Evolutionary conservation across 2,329 filamentous ascomycete genomes (phyloP), one percentile per base, ranked within the genome.

Genomic region (Metarhizium brunneum): DNA sequence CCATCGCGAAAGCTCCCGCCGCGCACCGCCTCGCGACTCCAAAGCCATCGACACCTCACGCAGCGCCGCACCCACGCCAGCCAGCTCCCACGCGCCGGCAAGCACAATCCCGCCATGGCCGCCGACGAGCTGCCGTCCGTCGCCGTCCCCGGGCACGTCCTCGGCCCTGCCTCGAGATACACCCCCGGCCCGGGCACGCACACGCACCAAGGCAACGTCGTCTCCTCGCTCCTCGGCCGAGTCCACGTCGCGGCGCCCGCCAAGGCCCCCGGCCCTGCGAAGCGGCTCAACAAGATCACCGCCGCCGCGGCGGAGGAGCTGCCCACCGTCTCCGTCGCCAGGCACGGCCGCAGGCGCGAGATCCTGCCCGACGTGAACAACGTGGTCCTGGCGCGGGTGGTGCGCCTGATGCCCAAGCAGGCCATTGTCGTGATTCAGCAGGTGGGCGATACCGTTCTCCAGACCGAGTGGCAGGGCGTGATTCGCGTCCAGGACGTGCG

Each of bases 401-500:
- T 90, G 40, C 86, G 92, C 50, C 86, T 96, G 56, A 87, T 88
- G 69, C 87, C 89, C 50, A 84, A 88, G 59, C 91, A 96, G 74
- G 92, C 90, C 6, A 87, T 86, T 30, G 86, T 95, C 54, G 86
- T 87, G 25, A 96, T 97, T 62, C 80, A 96, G 57, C 87, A 92
- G 57, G 87, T 96, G 30, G 84, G 88, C 56, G 79, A 85, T 64
- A 81, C 80, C 11, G 85, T 88, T 45, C 77, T 88, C 58, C 81
- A 88, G 62, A 87, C 90, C 52, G 87, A 91, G 62, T 95, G 92
- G 81, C 87, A 90, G 71, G 91, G 88, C 4, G 75, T 95, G 59
- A 91, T 96, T 58, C 82, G 91, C 18, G 84, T 86, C 59, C 92
- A 97, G 73, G 94, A 99, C 68, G 90, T 99, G 38, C 81, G 94